Evolutionary conservation across 2,329 filamentous ascomycete genomes (phyloP).

Genomic region (Alternaria panax): DNA sequence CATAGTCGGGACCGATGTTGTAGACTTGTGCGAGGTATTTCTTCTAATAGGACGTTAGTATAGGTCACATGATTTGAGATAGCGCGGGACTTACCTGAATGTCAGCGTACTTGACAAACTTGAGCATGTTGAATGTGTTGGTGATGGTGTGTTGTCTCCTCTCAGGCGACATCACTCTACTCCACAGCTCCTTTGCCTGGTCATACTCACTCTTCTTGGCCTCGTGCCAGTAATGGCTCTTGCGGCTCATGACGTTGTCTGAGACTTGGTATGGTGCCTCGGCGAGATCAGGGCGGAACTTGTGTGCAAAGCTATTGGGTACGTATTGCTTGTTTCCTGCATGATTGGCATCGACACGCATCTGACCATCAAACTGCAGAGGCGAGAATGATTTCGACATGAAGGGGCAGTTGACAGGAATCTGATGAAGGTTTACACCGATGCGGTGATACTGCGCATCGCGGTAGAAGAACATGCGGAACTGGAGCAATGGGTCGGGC

Average conservation of each 20-base stretch:
- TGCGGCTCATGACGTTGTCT: conserved; percentile 60
- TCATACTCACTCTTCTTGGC: conserved; percentile 62
- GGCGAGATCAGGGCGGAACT: conserved; percentile 60
- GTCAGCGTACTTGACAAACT: conserved; percentile 52
- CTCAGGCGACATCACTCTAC: conserved; percentile 57
- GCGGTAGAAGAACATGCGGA: conserved; percentile 39
- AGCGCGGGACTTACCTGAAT: conserved; percentile 49
- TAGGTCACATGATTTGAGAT: background rate
- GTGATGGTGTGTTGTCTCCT: conserved; percentile 56
- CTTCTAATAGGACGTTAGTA: conserved; percentile 35
- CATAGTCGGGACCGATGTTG: conserved; percentile 58
- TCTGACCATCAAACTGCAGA: conserved; percentile 59
- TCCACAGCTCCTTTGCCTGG: conserved; percentile 60
- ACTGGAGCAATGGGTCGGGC: conserved; percentile 30
- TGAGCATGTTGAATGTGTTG: conserved; percentile 59
- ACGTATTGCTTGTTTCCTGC: conserved; percentile 60
- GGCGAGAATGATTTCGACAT: conserved; percentile 57
- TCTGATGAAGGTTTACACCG: conserved; percentile 61
- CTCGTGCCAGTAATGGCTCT: conserved; percentile 64
- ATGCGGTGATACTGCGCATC: conserved; percentile 62
- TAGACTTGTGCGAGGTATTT: conserved; percentile 63
- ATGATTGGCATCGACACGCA: conserved; percentile 59
- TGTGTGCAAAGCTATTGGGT: conserved; percentile 61
- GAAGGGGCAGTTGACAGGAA: conserved; percentile 57
- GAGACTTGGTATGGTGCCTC: conserved; percentile 60